These are phyloP conservation scores for Pezicula carpinea DNA, from an alignment of 2,329 filamentous ascomycete genomes.

Conservation along the genomic window DNA sequence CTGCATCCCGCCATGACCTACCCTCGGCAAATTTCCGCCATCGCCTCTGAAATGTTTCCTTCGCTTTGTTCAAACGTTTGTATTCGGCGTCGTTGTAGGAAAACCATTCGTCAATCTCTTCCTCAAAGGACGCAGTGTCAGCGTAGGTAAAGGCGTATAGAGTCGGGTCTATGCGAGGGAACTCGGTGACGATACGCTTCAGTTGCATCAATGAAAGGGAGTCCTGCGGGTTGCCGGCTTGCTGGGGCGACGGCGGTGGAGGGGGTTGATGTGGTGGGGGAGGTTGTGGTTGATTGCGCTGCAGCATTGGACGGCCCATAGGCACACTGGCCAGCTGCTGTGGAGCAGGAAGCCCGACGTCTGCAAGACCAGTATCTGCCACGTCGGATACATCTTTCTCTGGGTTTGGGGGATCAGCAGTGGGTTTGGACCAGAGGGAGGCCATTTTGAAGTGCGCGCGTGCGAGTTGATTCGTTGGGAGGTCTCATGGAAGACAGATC, in stretches of 20 bases:
- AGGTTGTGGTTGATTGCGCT: constrained; percentile 33
- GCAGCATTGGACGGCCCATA: constrained; percentile 26
- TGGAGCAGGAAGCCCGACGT: constrained; percentile 27
- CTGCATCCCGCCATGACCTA: constrained; percentile 62
- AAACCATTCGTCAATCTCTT: constrained; percentile 98
- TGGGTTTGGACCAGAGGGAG: constrained; percentile 21
- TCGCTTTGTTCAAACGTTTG: constrained; percentile 69
- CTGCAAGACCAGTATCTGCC: constrained; percentile 37
- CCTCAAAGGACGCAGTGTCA: constrained; percentile 68
- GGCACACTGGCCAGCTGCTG: constrained; percentile 15
- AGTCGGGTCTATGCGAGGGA: constrained; percentile 62
- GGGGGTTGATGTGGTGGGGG: constrained; percentile 30
- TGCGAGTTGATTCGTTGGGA: no score
- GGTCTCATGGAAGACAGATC: no score
- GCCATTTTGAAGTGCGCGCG: constrained; percentile 15
- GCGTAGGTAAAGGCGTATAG: constrained; percentile 84
- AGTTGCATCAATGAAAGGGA: constrained; percentile 74
- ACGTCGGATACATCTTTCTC: constrained; percentile 30
- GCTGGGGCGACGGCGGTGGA: constrained; percentile 25
- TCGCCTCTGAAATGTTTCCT: constrained; percentile 70
- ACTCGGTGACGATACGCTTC: constrained; percentile 67
- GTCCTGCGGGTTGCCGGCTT: constrained; percentile 46
- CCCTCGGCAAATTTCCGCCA: constrained; percentile 54
- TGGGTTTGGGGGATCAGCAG: constrained; percentile 7
- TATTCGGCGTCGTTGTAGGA: constrained; percentile 85